Evolutionary conservation across 2,329 filamentous ascomycete genomes (phyloP).

Genomic region (Diaporthe citriasiana): DNA sequence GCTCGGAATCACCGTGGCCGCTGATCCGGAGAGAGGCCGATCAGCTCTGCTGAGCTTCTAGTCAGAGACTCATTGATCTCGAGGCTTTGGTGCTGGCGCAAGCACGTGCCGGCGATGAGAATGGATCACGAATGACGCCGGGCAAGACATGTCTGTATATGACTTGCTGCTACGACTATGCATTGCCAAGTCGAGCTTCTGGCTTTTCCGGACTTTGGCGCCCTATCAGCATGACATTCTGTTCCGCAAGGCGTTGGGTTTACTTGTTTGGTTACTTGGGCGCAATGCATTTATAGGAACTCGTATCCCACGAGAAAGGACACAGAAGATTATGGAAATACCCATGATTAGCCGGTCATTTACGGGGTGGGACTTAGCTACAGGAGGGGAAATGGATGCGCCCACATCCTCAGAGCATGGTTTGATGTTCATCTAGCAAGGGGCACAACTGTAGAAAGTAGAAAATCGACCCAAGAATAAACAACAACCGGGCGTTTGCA

Average conservation of each 20-base stretch:
- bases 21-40: neutral
- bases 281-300: neutral
- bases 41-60: neutral
- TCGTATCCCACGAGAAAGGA: neutral
- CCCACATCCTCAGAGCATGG: neutral
- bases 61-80: neutral
- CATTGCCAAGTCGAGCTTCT: constrained; percentile 1
- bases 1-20: constrained; percentile 10
- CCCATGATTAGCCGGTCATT: constrained; percentile 35
- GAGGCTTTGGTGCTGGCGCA: neutral
- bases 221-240: neutral
- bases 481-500: no score
- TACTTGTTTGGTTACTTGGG: neutral
- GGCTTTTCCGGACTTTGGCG: neutral
- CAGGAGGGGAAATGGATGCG: neutral
- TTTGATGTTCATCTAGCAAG: neutral
- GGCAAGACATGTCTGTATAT: neutral
- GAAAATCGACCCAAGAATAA: no score
- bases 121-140: neutral
- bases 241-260: constrained; percentile 24
- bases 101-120: neutral
- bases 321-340: constrained; percentile 36
- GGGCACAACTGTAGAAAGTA: no score
- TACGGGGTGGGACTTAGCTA: neutral
- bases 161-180: neutral